Conservation (phyloP, 73 alveolate genomes). For the Paramecium sexaurelia region DNA sequence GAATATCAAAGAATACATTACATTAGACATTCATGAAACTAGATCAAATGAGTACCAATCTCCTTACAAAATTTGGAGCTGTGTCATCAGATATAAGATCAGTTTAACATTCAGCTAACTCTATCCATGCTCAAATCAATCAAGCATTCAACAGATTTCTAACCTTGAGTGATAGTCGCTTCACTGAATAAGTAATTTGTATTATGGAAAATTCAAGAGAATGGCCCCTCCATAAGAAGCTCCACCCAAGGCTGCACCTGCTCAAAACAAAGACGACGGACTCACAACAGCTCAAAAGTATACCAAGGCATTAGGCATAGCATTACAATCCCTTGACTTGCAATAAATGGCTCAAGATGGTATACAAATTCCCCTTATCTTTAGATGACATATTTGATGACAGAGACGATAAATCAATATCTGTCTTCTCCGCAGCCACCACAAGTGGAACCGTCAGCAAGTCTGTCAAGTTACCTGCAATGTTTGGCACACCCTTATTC, state of each 20-base stretch:
- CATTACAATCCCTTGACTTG: neutral
- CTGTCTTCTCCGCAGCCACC: slow-evolving; percentile 39
- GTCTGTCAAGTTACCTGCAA: slow-evolving; percentile 46
- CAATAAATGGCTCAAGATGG: slow-evolving; percentile 50
- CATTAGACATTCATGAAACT: slow-evolving; percentile 11
- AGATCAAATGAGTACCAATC: slow-evolving; percentile 51
- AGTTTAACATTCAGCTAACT: slow-evolving; percentile 28
- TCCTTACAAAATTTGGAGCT: slow-evolving; percentile 43
- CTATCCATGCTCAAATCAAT: slow-evolving; percentile 13
- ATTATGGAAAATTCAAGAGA: neutral
- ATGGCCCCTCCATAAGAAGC: slow-evolving; percentile 44
- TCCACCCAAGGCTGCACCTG: neutral
- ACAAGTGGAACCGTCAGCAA: slow-evolving; percentile 52
- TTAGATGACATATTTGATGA: slow-evolving; percentile 59
- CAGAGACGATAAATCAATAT: slow-evolving; percentile 39
- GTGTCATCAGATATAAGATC: slow-evolving; percentile 40
- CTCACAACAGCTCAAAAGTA: neutral
- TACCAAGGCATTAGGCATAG: slow-evolving; percentile 23
- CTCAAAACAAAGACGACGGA: slow-evolving; percentile 20
- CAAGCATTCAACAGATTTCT: slow-evolving; percentile 15
- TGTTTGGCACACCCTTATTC: slow-evolving; percentile 41
- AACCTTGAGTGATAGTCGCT: neutral
- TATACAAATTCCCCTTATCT: neutral
- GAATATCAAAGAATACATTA: neutral
- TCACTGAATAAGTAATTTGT: slow-evolving; percentile 35